phyloP scores from a whole-genome alignment of 83 land plant species.

The Thuja plicata region DNA sequence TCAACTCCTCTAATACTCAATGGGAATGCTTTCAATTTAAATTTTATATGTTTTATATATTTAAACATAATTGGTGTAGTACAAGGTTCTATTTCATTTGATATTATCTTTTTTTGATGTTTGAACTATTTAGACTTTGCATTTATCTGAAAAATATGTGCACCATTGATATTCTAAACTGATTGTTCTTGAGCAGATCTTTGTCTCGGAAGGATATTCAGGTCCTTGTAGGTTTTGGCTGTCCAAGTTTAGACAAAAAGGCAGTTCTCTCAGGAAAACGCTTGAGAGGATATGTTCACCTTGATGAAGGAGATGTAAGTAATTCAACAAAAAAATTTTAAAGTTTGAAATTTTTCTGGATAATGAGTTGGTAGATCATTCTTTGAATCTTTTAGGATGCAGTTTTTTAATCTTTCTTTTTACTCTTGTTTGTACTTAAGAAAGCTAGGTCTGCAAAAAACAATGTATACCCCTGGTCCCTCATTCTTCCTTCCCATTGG shows the following conservation, averaged over 20 bases:
- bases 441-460: not conserved
- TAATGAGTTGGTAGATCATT: not conserved
- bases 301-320: conserved; percentile 86
- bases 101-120: not conserved
- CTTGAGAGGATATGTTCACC: conserved; percentile 61
- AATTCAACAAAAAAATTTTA: not conserved
- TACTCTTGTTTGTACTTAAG: not conserved
- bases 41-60: not conserved
- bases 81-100: not conserved
- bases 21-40: not conserved
- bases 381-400: conserved; percentile 6
- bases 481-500: not conserved
- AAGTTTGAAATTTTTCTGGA: not conserved
- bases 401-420: not conserved
- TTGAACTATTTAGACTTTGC: not conserved
- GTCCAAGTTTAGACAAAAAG: conserved; percentile 53
- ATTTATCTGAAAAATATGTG: not conserved
- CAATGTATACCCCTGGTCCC: not conserved
- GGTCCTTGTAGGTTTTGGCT: conserved; percentile 67
- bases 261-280: conserved; percentile 60
- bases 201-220: conserved; percentile 69
- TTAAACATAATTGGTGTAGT: not conserved
- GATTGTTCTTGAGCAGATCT: conserved; percentile 29
- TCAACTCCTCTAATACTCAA: not conserved
- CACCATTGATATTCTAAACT: not conserved